Base-by-base conservation (phyloP, 192 early-diverging fungal species). In the Phlyctochytrium arcticum region DNA sequence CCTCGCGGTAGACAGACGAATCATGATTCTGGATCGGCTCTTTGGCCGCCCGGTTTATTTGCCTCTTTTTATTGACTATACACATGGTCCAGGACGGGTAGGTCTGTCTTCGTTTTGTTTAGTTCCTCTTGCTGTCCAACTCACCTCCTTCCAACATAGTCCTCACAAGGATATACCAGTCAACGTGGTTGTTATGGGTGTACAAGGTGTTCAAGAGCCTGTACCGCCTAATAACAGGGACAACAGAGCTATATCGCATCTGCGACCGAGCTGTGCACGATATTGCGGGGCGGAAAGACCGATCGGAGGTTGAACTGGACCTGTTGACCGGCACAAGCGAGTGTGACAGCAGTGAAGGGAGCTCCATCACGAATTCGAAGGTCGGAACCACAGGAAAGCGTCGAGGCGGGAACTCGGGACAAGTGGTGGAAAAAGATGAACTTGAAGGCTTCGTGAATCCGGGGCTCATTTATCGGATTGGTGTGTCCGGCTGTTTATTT, bases 171-270 rank as follows among this genome's bases (percentile, higher is more conserved):
- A 53, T 53, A 53, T 53, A 53, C 29, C 50, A 53, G 30, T 53
- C 50, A 32, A 58, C 77, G 15, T 33, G 75, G 19, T 62, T 87
- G 17, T 62, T 83, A 19, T 70, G 71, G 46, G 19, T 83, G 31
- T 88, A 82, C 57, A 82, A 83, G 53, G 19, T 73, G 31, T 71
- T 74, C 71, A 89, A 89, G 60, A 64, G 62, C 51, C 30, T 84
- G 32, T 62, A 73, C 46, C 74, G 83, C 6, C 54, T 73, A 17
- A 24, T 82, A n/a, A 82, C 81, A 42, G 67, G 73, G 30, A 85
- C 85, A n/a, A 74, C 88, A 0, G 87, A 87, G 46, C 66, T 89
- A 58, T 88, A 68, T 48, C 59, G 73, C 24, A 62, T 75, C 17
- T 78, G 69, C 47, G 65, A 23, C 21, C 27, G 17, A 29, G 63